These are phyloP conservation scores for Grosmannia huntii DNA, from an alignment of 2,329 filamentous ascomycete genomes.

Conservation along the genomic window DNA sequence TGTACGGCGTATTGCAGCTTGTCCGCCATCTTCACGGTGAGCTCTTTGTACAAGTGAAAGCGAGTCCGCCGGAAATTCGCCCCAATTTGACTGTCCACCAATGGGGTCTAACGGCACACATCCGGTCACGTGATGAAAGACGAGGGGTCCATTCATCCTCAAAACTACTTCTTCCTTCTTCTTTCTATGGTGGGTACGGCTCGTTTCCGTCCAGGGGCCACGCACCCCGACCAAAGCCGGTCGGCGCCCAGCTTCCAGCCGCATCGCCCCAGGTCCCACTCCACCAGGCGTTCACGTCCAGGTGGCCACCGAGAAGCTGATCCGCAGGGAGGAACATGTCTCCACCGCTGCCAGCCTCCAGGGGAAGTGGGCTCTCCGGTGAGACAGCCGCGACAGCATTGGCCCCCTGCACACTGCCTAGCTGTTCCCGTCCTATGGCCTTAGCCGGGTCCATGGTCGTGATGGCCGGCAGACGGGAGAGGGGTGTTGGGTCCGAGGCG, in stretches of 20 bases:
- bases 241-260: background rate
- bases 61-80: background rate
- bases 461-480: background rate
- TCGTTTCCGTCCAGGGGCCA: background rate
- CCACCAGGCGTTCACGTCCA: constrained; percentile 3
- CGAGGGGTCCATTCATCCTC: too few species aligned
- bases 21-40: background rate
- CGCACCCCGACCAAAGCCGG: background rate
- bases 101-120: background rate
- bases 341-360: background rate
- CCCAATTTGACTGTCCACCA: background rate
- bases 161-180: too few species aligned
- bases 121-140: background rate
- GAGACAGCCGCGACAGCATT: background rate
- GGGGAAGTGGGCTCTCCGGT: background rate
- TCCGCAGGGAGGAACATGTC: constrained; percentile 2
- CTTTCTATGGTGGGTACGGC: background rate
- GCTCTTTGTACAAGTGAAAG: too few species aligned
- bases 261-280: constrained; percentile 2
- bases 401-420: too few species aligned
- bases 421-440: background rate
- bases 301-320: constrained; percentile 1
- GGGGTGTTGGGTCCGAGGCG: background rate
- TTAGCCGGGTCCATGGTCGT: background rate
- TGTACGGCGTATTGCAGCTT: background rate